phyloP scores from a whole-genome alignment of 208 protist species.

The Leishmania gerbilli region DNA sequence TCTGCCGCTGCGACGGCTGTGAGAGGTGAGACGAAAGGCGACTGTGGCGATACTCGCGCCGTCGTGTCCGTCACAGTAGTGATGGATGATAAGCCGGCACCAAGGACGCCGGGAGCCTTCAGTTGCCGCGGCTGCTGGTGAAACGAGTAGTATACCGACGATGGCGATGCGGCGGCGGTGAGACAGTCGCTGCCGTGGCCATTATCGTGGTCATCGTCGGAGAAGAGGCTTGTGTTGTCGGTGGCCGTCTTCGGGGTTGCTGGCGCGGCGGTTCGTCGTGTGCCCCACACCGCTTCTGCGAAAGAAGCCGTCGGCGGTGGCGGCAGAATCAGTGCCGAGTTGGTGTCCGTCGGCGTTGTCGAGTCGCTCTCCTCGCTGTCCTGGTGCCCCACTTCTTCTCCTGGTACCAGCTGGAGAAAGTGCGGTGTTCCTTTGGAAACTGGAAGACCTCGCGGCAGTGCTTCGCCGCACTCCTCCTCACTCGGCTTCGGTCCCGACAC shows the following conservation, averaged over 20 bases:
- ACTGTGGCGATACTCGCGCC: constrained; percentile 17
- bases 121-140: neutral
- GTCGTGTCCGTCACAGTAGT: constrained; percentile 33
- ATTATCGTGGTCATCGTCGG: neutral
- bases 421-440: neutral
- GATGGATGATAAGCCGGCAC: neutral
- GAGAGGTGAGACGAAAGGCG: neutral
- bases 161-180: neutral
- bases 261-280: neutral
- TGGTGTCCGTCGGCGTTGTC: constrained; percentile 28
- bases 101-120: neutral
- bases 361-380: constrained; percentile 5
- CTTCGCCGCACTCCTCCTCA: neutral
- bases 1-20: neutral
- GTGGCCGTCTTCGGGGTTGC: neutral
- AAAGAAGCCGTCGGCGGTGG: constrained; percentile 21
- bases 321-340: constrained; percentile 15
- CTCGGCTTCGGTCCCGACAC: neutral
- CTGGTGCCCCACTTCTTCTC: neutral
- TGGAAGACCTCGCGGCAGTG: neutral
- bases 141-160: neutral
- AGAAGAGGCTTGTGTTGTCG: neutral
- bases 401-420: neutral
- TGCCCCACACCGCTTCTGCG: constrained; percentile 18
- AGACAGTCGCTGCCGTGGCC: neutral